These are phyloP conservation scores for Phragmites australis DNA, from an alignment of 176 grass and related monocot species.

Conservation along the genomic window DNA sequence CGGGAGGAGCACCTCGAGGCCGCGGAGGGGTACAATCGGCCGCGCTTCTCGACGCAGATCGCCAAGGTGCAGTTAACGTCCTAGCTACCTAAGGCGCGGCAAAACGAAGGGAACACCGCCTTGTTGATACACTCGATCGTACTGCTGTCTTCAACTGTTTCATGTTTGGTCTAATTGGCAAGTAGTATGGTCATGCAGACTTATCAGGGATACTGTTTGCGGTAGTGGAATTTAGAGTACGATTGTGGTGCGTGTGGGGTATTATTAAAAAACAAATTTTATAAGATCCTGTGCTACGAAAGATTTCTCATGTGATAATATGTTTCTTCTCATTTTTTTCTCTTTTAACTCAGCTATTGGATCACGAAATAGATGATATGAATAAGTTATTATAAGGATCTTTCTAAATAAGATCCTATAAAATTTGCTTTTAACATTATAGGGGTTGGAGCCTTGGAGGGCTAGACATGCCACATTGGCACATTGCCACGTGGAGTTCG, in stretches of 20 bases:
- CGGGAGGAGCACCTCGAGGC: conserved; percentile 26
- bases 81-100: not conserved
- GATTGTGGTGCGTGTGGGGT: not conserved
- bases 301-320: too few relatives aligned
- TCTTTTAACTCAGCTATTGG: too few relatives aligned
- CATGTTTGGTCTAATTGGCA: not conserved
- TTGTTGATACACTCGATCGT: not conserved
- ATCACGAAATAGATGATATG: too few relatives aligned
- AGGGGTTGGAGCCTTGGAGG: too few relatives aligned
- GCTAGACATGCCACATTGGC: too few relatives aligned
- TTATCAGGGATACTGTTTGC: conserved; percentile 8
- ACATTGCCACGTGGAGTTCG: too few relatives aligned
- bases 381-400: too few relatives aligned
- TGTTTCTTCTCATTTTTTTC: too few relatives aligned
- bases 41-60: conserved; percentile 44
- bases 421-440: too few relatives aligned
- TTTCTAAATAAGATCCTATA: too few relatives aligned
- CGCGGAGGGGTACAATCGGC: conserved; percentile 55
- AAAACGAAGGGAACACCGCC: conserved; percentile 3
- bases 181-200: conserved; percentile 6
- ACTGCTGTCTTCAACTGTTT: not conserved
- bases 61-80: conserved; percentile 3
- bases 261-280: too few relatives aligned
- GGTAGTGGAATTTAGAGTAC: not conserved
- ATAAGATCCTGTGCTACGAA: too few relatives aligned